Evolutionary conservation across 371 early-diverging fungal genomes (phyloP).

Genomic region (Mortierella sp.): DNA sequence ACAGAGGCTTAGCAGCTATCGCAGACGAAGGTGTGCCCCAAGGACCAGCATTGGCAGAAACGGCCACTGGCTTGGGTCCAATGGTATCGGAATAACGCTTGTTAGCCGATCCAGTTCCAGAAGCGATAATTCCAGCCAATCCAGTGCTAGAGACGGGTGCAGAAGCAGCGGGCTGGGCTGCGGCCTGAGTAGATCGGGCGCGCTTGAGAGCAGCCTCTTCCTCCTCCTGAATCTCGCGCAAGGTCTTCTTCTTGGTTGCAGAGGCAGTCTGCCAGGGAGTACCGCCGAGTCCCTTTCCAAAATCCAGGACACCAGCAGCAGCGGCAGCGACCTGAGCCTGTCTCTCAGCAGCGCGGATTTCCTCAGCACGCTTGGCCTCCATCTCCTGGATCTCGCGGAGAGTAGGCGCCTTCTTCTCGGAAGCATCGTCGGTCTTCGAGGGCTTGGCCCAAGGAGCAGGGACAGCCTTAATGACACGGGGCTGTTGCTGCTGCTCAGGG

Average conservation of each 20-base stretch:
- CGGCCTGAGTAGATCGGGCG: slow-evolving; percentile 36
- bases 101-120: slow-evolving; percentile 33
- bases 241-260: slow-evolving; percentile 71
- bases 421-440: slow-evolving; percentile 18
- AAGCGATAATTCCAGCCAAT: slow-evolving; percentile 64
- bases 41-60: slow-evolving; percentile 24
- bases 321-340: slow-evolving; percentile 56
- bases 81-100: slow-evolving; percentile 53
- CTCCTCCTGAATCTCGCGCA: slow-evolving; percentile 84
- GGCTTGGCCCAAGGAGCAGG: slow-evolving; percentile 59
- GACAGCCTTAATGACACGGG: slow-evolving; percentile 41
- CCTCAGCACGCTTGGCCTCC: slow-evolving; percentile 71
- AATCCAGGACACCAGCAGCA: slow-evolving; percentile 25
- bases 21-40: slow-evolving; percentile 33
- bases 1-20: slow-evolving; percentile 12
- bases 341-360: slow-evolving; percentile 55
- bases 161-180: slow-evolving; percentile 21
- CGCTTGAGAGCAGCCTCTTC: slow-evolving; percentile 72
- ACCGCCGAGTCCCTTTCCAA: slow-evolving; percentile 10
- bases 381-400: slow-evolving; percentile 75
- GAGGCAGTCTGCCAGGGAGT: slow-evolving; percentile 57
- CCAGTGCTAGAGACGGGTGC: slow-evolving; percentile 53
- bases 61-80: slow-evolving; percentile 42
- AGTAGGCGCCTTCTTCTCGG: slow-evolving; percentile 32
- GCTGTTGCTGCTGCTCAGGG: slow-evolving; percentile 14